Evolutionary conservation across 495 filamentous ascomycete genomes (phyloP).

Genomic region (Neurospora terricola): DNA sequence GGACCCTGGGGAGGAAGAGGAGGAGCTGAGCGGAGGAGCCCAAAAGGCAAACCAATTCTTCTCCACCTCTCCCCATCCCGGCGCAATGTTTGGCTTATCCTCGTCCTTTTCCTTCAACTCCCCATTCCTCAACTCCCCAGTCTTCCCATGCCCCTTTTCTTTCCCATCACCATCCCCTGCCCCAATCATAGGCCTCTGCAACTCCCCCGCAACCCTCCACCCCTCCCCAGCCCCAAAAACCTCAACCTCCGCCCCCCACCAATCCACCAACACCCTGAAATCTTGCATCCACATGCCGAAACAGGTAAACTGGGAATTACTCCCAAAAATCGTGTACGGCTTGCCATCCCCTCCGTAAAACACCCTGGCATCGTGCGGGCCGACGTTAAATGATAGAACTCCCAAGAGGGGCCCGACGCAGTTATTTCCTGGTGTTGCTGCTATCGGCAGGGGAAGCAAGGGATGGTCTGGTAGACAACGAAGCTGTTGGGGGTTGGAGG

Average conservation of each 20-base stretch:
- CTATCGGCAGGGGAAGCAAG: conserved; percentile 33
- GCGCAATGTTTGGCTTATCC: neutral
- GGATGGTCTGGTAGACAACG: neutral
- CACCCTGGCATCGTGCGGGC: conserved; percentile 43
- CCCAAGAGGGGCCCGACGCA: conserved; percentile 28
- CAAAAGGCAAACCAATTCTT: conserved; percentile 52
- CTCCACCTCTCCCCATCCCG: conserved; percentile 26
- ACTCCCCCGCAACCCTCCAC: conserved; percentile 33
- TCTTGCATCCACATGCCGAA: conserved; percentile 44
- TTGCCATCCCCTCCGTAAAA: conserved; percentile 36
- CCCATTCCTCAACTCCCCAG: too few relatives aligned
- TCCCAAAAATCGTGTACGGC: conserved; percentile 38
- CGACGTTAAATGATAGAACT: conserved; percentile 26
- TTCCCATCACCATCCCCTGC: too few relatives aligned
- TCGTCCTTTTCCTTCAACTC: neutral
- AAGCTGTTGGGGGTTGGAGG: too few relatives aligned
- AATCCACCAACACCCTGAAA: conserved; percentile 36
- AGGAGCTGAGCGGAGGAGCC: conserved; percentile 17
- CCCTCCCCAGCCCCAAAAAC: neutral
- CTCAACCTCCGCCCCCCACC: conserved; percentile 9
- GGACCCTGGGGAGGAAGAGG: neutral
- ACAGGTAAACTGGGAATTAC: conserved; percentile 39
- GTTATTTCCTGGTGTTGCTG: conserved; percentile 28
- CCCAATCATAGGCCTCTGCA: conserved; percentile 31
- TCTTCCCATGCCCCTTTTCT: too few relatives aligned